phyloP scores from a whole-genome alignment of 352 stramenopile genomes.

The Stramenopiles sp. region DNA sequence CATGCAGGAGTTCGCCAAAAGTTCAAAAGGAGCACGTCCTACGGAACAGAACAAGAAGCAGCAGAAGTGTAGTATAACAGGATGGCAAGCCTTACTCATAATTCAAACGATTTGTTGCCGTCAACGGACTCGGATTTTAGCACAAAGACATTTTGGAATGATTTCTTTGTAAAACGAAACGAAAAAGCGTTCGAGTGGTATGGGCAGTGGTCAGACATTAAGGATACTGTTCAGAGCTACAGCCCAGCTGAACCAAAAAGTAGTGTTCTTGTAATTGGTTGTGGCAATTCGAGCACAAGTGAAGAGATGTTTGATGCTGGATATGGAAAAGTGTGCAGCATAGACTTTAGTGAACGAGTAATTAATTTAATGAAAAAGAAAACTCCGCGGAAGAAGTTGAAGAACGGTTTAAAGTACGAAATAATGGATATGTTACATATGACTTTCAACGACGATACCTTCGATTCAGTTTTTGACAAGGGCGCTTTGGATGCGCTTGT shows the following conservation, averaged over 20 bases:
- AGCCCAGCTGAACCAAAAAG: conserved; percentile 17
- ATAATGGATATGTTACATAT: conserved; percentile 57
- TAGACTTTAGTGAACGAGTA: conserved; percentile 46
- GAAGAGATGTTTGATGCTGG: conserved; percentile 36
- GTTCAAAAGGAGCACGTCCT: no score
- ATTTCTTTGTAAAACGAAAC: conserved; percentile 44
- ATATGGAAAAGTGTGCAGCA: conserved; percentile 36
- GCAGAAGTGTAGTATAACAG: no score
- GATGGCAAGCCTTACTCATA: no score
- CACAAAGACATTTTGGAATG: conserved; percentile 45
- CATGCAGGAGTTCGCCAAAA: no score
- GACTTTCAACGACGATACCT: conserved; percentile 30
- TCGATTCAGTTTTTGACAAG: conserved; percentile 53
- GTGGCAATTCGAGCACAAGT: conserved; percentile 48
- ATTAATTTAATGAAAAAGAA: conserved; percentile 51
- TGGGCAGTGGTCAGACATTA: conserved; percentile 35
- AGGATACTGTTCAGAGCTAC: conserved; percentile 22
- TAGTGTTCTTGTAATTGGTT: conserved; percentile 44
- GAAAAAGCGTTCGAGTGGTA: conserved; percentile 55
- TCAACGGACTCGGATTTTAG: conserved; percentile 30
- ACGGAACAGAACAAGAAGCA: no score
- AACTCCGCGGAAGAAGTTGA: conserved; percentile 14
- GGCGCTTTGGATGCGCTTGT: conserved; percentile 50
- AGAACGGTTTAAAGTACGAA: conserved; percentile 35
- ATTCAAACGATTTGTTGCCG: background rate